phyloP scores from a whole-genome alignment of 129 eudicot genomes.

The sunflower (Helianthus annuus) region HanXRQr2.0-SUNRISE NC_035446.2:172732935-172733434 shows the following conservation, averaged over 20 bases:
- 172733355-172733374: too few relatives aligned
- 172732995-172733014: constrained; percentile 90
- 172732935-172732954: constrained; percentile 72
- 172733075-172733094: constrained; percentile 68
- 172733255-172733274: too few relatives aligned
- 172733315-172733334: too few relatives aligned
- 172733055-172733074: constrained; percentile 73
- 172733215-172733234: too few relatives aligned
- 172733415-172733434: too few relatives aligned
- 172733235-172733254: too few relatives aligned
- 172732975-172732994: constrained; percentile 85
- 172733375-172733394: too few relatives aligned
- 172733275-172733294: too few relatives aligned
- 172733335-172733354: too few relatives aligned
- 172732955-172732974: constrained; percentile 57
- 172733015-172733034: constrained; percentile 70
- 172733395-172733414: too few relatives aligned
- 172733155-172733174: too few relatives aligned
- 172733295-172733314: too few relatives aligned
- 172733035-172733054: constrained; percentile 61
- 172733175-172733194: constrained; percentile 18
- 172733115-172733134: constrained; percentile 84
- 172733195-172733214: neutral
- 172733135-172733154: neutral
- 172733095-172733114: constrained; percentile 95